A percentile compares a stretch with the other conserved stretches of the same genome.
These are phyloP conservation scores for Kondoa malvinella DNA, from an alignment of 768 basidiomycete species.

Conservation along the genomic window DNA sequence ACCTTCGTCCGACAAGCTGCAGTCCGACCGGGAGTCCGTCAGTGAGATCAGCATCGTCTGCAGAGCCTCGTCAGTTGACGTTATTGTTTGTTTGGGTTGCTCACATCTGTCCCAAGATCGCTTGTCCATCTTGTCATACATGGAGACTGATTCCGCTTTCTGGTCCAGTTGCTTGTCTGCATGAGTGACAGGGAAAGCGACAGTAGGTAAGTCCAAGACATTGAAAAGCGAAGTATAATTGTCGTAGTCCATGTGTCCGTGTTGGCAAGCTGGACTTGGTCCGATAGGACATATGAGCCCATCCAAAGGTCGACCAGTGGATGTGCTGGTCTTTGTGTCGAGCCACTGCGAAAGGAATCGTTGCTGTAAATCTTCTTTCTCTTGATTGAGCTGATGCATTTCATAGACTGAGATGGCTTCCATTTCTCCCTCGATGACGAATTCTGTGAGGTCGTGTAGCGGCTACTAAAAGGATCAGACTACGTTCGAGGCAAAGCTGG, in stretches of 20 bases:
- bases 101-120: neutral
- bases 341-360: conserved; percentile 10
- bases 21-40: conserved; percentile 1
- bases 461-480: neutral
- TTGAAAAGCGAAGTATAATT: conserved; percentile 6
- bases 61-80: neutral
- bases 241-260: neutral
- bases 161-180: conserved; percentile 1
- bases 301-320: neutral
- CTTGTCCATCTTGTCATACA: neutral
- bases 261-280: neutral
- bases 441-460: conserved; percentile 7
- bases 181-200: conserved; percentile 7
- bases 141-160: neutral
- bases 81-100: neutral
- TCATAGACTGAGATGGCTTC: conserved; percentile 15
- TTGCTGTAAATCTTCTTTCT: conserved; percentile 15
- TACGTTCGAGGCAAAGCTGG: neutral
- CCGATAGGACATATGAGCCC: neutral
- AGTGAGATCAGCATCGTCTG: neutral
- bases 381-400: conserved; percentile 13
- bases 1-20: neutral
- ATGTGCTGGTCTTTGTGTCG: neutral
- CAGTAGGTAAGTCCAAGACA: conserved; percentile 8
- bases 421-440: neutral